These are phyloP conservation scores for Monilinia laxa DNA, from an alignment of 2,329 filamentous ascomycete genomes.

Conservation along the genomic window DNA sequence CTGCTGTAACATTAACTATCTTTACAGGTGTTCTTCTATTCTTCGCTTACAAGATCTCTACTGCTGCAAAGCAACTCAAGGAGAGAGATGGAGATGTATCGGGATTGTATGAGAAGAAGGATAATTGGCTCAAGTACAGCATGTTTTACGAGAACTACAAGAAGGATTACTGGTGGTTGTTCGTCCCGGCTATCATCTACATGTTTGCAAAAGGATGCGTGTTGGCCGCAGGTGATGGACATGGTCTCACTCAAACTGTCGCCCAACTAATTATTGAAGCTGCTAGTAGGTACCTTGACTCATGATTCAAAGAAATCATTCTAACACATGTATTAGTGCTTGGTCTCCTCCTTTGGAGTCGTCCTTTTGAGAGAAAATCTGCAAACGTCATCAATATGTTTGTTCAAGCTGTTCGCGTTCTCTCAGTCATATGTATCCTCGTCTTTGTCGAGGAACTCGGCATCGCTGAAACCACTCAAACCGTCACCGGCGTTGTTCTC, in stretches of 20 bases:
- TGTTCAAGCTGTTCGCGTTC: constrained; percentile 84
- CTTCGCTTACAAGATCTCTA: constrained; percentile 83
- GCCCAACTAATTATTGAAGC: constrained; percentile 80
- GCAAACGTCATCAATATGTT: constrained; percentile 90
- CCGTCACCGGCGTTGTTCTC: constrained; percentile 86
- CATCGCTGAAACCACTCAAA: constrained; percentile 88
- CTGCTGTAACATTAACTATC: constrained; percentile 73
- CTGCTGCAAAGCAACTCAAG: constrained; percentile 71
- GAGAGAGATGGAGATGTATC: constrained; percentile 69
- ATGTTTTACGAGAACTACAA: constrained; percentile 97
- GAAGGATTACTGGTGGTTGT: constrained; percentile 95
- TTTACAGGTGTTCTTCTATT: constrained; percentile 81
- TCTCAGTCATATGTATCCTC: constrained; percentile 85
- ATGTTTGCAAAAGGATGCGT: constrained; percentile 86
- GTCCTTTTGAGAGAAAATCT: constrained; percentile 83
- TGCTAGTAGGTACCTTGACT: constrained; percentile 43
- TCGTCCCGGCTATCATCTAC: constrained; percentile 85
- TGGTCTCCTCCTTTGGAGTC: constrained; percentile 74
- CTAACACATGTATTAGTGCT: constrained; percentile 53
- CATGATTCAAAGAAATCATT: not conserved
- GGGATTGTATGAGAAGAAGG: constrained; percentile 82
- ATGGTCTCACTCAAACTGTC: constrained; percentile 77
- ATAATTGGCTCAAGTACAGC: constrained; percentile 91
- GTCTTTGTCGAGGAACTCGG: constrained; percentile 93
- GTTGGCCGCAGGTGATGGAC: constrained; percentile 80